These are phyloP conservation scores for Blastomyces silverae DNA, from an alignment of 2,329 filamentous ascomycete species.

Conservation along the genomic window DNA sequence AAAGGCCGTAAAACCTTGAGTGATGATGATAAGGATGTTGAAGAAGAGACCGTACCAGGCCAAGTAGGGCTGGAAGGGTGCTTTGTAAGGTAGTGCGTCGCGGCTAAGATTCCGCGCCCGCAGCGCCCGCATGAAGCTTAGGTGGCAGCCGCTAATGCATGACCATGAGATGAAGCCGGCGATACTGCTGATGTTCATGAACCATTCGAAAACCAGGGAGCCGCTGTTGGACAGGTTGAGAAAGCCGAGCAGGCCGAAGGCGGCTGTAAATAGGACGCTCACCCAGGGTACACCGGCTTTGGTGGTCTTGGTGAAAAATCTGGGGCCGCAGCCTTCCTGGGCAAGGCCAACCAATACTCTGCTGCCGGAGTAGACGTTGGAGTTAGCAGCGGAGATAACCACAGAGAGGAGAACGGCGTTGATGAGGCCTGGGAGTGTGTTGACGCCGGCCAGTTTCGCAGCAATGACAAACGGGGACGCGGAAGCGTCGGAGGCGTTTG, in stretches of 20 bases:
- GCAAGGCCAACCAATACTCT: conserved; percentile 63
- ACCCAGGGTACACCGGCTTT: conserved; percentile 42
- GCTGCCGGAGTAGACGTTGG: conserved; percentile 46
- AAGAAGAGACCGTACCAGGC: conserved; percentile 61
- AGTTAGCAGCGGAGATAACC: conserved; percentile 41
- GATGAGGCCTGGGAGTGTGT: conserved; percentile 37
- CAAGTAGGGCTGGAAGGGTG: conserved; percentile 57
- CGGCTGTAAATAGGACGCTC: conserved; percentile 40
- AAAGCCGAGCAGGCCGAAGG: conserved; percentile 60
- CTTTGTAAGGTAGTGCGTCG: conserved; percentile 53
- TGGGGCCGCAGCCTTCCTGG: conserved; percentile 41
- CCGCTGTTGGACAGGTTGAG: conserved; percentile 60
- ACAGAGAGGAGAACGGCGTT: conserved; percentile 41
- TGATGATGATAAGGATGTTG: conserved; percentile 57
- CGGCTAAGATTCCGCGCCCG: conserved; percentile 52
- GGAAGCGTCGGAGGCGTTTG: conserved; percentile 27
- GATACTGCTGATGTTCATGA: conserved; percentile 33
- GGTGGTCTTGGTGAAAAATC: conserved; percentile 38
- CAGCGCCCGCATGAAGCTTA: conserved; percentile 59
- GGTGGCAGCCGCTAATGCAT: conserved; percentile 48
- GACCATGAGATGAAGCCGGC: conserved; percentile 36
- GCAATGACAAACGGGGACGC: conserved; percentile 43
- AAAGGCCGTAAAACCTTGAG: conserved; percentile 63
- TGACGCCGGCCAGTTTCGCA: conserved; percentile 34
- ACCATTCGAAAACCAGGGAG: conserved; percentile 50